Percentiles rank a stretch among this genome's conserved stretches.
These are phyloP conservation scores for Neurospora terricola DNA, from an alignment of 495 filamentous ascomycete species.

Conservation along the genomic window DNA sequence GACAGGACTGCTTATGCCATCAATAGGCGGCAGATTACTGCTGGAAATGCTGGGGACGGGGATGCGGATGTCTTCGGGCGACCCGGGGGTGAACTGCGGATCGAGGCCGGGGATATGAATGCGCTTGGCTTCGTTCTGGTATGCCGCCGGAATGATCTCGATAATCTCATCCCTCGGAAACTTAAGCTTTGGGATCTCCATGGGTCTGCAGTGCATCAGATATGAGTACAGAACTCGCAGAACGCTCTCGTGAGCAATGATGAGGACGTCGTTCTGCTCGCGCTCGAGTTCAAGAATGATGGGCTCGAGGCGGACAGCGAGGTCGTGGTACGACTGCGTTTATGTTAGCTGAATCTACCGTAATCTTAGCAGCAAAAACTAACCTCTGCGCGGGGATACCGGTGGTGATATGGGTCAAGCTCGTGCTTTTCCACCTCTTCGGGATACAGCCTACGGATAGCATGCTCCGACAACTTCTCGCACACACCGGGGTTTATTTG, in stretches of 20 bases:
- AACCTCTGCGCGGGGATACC: constrained; percentile 92
- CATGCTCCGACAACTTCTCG: constrained; percentile 72
- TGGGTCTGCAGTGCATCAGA: constrained; percentile 96
- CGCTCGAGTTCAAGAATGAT: constrained; percentile 97
- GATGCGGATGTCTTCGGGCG: constrained; percentile 76
- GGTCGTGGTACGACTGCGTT: constrained; percentile 88
- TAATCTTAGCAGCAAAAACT: constrained; percentile 8
- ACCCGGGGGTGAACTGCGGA: constrained; percentile 45
- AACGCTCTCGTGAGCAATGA: constrained; percentile 96
- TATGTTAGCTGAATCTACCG: constrained; percentile 2
- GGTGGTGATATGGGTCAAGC: constrained; percentile 91
- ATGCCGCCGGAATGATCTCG: constrained; percentile 95
- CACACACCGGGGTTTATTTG: constrained; percentile 94
- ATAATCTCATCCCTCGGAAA: constrained; percentile 97
- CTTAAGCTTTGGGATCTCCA: constrained; percentile 83
- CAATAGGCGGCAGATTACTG: constrained; percentile 19
- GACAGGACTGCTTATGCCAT: constrained; percentile 24
- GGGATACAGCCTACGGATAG: constrained; percentile 69
- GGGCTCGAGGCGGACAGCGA: constrained; percentile 94
- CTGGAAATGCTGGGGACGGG: constrained; percentile 48
- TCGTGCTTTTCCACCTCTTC: constrained; percentile 91
- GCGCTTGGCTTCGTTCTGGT: constrained; percentile 88
- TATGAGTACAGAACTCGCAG: constrained; percentile 95
- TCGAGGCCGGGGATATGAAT: constrained; percentile 52
- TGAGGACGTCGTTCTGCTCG: constrained; percentile 91